These are phyloP conservation scores for Ceratocystis smalleyi DNA, from an alignment of 2,329 filamentous ascomycete species.

Conservation along the genomic window DNA sequence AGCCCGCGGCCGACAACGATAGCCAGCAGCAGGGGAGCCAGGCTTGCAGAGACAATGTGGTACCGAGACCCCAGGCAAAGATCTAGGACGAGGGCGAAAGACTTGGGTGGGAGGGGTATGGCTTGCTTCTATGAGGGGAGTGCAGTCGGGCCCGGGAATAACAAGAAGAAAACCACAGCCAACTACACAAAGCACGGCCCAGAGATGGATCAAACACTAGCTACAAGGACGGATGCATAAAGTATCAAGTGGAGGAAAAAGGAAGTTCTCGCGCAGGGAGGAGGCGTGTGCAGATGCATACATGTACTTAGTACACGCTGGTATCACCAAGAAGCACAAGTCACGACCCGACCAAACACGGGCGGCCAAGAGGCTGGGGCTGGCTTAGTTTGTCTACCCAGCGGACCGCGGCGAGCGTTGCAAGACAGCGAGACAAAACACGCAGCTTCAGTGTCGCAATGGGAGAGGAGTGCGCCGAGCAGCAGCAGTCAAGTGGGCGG, in stretches of 20 bases:
- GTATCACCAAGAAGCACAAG: background rate
- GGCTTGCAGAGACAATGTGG: background rate
- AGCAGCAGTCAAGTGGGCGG: no score
- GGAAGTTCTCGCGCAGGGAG: background rate
- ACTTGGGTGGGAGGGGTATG: background rate
- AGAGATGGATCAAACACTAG: background rate
- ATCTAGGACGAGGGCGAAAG: background rate
- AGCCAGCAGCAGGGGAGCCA: background rate
- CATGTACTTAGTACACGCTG: background rate
- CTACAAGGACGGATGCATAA: background rate
- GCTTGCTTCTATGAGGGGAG: background rate
- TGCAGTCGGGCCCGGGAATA: background rate
- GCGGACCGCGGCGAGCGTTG: no score
- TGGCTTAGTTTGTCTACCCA: no score
- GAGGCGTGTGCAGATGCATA: background rate
- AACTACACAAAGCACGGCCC: background rate
- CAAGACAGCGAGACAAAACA: no score
- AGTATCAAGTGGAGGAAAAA: background rate
- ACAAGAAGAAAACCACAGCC: background rate
- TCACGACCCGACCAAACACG: background rate
- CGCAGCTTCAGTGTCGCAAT: no score
- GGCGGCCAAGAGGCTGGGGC: no score
- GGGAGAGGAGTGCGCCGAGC: no score
- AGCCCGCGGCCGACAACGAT: background rate
- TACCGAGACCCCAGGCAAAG: background rate